phyloP scores from a whole-genome alignment of 1,284 basidiomycete genomes.

The Sporisorium iseilematis-ciliati region DNA sequence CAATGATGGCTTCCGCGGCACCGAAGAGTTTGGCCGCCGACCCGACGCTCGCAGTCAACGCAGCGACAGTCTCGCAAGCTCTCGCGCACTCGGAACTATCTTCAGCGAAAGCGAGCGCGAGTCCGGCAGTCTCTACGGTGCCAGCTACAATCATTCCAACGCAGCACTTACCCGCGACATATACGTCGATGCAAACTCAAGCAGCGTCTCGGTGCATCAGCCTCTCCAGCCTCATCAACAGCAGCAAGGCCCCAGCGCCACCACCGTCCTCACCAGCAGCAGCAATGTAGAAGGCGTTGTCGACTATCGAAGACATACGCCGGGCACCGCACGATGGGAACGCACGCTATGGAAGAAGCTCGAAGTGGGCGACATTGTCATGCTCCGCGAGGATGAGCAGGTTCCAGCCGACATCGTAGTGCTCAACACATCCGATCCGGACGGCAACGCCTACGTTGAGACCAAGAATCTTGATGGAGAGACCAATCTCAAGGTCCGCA shows the following conservation, averaged over 20 bases:
- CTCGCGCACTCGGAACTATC: slow-evolving; percentile 55
- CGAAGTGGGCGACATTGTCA: slow-evolving; percentile 94
- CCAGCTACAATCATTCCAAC: slow-evolving; percentile 29
- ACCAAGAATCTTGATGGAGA: slow-evolving; percentile 96
- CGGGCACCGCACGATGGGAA: slow-evolving; percentile 88
- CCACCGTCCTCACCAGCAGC: slow-evolving; percentile 18
- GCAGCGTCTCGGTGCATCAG: slow-evolving; percentile 34
- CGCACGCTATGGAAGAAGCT: slow-evolving; percentile 98
- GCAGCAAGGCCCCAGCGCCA: slow-evolving; percentile 15
- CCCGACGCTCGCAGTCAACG: slow-evolving; percentile 29
- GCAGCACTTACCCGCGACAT: slow-evolving; percentile 15
- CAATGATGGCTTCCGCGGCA: slow-evolving; percentile 42
- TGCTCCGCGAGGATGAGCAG: slow-evolving; percentile 92
- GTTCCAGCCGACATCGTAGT: slow-evolving; percentile 95
- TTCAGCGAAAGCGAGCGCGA: slow-evolving; percentile 60
- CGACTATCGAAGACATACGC: slow-evolving; percentile 79
- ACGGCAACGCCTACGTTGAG: slow-evolving; percentile 71
- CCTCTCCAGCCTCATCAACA: slow-evolving; percentile 28
- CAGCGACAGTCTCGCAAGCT: slow-evolving; percentile 54
- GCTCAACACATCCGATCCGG: slow-evolving; percentile 75
- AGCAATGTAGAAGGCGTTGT: slow-evolving; percentile 70
- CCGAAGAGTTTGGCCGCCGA: slow-evolving; percentile 27
- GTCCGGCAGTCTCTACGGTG: slow-evolving; percentile 25
- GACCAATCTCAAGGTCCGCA: slow-evolving; percentile 92
- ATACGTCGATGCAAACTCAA: slow-evolving; percentile 26